Evolutionary conservation across 352 stramenopile species (phyloP).

Genomic region (Globisporangium abappressorium): DNA sequence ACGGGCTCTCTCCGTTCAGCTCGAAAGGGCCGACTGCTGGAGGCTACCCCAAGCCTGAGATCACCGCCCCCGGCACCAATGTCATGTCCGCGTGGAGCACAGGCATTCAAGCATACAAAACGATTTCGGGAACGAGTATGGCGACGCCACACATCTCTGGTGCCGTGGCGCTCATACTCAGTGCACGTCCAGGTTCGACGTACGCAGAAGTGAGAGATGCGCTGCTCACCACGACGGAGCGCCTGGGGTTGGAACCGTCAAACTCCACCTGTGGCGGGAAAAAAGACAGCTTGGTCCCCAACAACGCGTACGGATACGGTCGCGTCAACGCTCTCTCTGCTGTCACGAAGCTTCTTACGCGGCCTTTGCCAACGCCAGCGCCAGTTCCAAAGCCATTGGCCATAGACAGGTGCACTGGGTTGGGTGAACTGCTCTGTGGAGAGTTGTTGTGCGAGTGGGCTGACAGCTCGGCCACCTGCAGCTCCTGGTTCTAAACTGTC

Average conservation of each 20-base stretch:
- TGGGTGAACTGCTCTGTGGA: not conserved
- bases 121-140: not conserved
- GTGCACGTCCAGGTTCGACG: not conserved
- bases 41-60: not conserved
- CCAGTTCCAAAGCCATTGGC: not conserved
- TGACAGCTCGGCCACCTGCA: not conserved
- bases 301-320: not conserved
- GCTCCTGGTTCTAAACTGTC: not conserved
- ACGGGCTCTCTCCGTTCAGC: not conserved
- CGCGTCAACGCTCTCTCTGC: not conserved
- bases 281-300: not conserved
- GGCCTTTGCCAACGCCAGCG: not conserved
- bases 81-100: not conserved
- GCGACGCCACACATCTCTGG: not conserved
- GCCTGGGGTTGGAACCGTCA: not conserved
- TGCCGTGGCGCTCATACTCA: not conserved
- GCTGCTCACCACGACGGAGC: not conserved
- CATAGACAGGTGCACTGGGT: not conserved
- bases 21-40: not conserved
- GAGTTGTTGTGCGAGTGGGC: slow-evolving; percentile 1
- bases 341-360: not conserved
- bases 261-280: not conserved
- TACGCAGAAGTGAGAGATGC: not conserved
- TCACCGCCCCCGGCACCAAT: not conserved
- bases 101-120: not conserved